Conservation (phyloP, 805 yeast genomes). For the Hanseniaspora singularis region DNA sequence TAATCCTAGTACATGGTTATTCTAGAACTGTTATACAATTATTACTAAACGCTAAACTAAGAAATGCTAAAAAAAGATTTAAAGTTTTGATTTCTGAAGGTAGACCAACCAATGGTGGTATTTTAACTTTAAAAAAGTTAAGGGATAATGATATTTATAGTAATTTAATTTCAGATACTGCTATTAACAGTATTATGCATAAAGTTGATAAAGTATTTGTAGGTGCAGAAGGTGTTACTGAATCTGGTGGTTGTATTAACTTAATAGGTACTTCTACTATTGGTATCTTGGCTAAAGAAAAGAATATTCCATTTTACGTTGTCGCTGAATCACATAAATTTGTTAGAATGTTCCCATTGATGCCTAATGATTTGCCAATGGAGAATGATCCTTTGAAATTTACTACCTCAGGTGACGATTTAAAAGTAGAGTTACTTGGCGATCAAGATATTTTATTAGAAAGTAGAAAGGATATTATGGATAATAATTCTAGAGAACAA, state of each 20-base stretch:
- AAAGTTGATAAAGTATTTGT: constrained; percentile 86
- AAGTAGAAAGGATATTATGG: constrained; percentile 21
- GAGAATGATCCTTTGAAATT: constrained; percentile 39
- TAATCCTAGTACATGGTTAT: constrained; percentile 75
- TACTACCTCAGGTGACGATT: constrained; percentile 19
- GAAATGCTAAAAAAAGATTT: constrained; percentile 56
- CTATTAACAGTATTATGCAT: constrained; percentile 85
- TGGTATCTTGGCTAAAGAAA: constrained; percentile 80
- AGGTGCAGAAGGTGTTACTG: constrained; percentile 99
- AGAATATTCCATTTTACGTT: constrained; percentile 87
- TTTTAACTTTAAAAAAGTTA: constrained; percentile 55
- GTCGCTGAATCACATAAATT: constrained; percentile 92
- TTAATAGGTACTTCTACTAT: constrained; percentile 90
- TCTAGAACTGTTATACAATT: constrained; percentile 81
- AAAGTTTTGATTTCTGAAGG: constrained; percentile 89
- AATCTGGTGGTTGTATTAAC: constrained; percentile 94
- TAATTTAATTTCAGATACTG: constrained; percentile 76
- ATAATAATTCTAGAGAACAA: constrained; percentile 3
- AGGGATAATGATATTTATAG: constrained; percentile 71
- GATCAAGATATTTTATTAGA: constrained; percentile 13
- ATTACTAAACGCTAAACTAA: constrained; percentile 46
- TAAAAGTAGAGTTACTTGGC: constrained; percentile 9
- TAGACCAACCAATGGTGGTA: constrained; percentile 69
- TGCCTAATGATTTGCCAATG: constrained; percentile 80
- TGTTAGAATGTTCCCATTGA: constrained; percentile 87